Evolutionary conservation across 192 early-diverging fungal genomes (phyloP).

Genomic region (Lobosporangium transversale): DNA sequence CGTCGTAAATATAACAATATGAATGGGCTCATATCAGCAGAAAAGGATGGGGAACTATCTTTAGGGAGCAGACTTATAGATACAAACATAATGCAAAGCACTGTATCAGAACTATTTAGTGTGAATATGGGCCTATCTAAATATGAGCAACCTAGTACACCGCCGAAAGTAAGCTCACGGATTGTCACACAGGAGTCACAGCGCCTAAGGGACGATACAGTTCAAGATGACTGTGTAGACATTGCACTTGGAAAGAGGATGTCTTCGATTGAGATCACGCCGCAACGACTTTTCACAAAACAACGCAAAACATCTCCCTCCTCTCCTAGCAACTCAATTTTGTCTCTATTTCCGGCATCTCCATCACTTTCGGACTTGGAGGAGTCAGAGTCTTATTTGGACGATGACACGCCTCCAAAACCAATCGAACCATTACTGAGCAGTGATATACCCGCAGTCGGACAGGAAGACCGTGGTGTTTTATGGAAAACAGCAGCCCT

Average conservation of each 20-base stretch:
- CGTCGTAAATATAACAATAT: not conserved
- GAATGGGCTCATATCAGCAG: no score
- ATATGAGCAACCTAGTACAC: not conserved
- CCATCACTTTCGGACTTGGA: not conserved
- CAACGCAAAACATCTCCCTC: slow-evolving; percentile 1
- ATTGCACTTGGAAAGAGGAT: slow-evolving; percentile 22
- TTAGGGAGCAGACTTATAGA: no score
- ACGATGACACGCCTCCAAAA: not conserved
- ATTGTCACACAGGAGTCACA: slow-evolving; percentile 11
- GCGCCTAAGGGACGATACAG: not conserved
- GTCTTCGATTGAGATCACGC: slow-evolving; percentile 33
- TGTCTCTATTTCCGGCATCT: not conserved
- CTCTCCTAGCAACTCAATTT: not conserved
- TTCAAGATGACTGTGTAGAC: slow-evolving; percentile 18
- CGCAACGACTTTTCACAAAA: slow-evolving; percentile 23
- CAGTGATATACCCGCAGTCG: slow-evolving; percentile 21
- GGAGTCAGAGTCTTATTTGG: not conserved
- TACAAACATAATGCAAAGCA: no score
- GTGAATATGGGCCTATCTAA: not conserved
- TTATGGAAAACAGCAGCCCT: slow-evolving; percentile 2
- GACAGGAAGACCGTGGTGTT: slow-evolving; percentile 1
- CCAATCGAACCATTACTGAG: slow-evolving; percentile 14
- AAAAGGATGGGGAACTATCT: no score
- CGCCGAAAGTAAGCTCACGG: not conserved
- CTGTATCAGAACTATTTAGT: no score